Base-by-base conservation (phyloP, 305 asterid species). In the Solanum hybrid region DNA sequence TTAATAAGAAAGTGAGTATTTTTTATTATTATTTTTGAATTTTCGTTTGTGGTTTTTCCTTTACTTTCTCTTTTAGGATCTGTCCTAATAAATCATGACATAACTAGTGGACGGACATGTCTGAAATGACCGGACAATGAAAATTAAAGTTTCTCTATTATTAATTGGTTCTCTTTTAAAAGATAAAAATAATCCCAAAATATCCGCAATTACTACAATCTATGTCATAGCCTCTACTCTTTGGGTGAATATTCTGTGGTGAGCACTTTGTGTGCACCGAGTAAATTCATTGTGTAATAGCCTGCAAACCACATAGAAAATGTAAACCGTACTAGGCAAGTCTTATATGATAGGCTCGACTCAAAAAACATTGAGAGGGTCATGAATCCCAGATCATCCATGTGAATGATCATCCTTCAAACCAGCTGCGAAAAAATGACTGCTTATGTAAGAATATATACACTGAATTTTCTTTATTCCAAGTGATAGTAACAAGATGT, bases 41-140 rank as follows among this genome's bases (percentile, higher is more conserved):
- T 57, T 7, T 57, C 79, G 22, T 73, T 26, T 73, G 34, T 73
- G 26, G 87, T 41, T 41, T 57, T 33, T 33, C 89, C 33, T 89
- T 90, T 88, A 87, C 88, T 89, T 89, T 78, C 89, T 51, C 75
- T 84, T 51, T 10, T 10, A 34, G 39, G 41, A 51, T 31, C 6
- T 85, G 77, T 85, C 76, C 77, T 57, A 38, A 10, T 51, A 85
- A 51, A 85, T 51, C 45, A 45, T 45, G 77, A 85, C 88, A 57
- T 31, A 84, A 32, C 41, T 84, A 51, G 88, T 84, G 76, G 88
- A 4, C 22, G 20, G 38, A 84, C 76, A 84, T 51, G 88, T 51
- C 26, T 84, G 76, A 84, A 84, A 84, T 51, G 88, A 84, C 88
- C 41, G 15, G 76, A 84, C 88, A 51, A 51, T 84, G 26, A 51